Evolutionary conservation across 352 stramenopile species (phyloP), one percentile per base, ranked within the genome.

Genomic region (Phytophthora citrophthora): DNA sequence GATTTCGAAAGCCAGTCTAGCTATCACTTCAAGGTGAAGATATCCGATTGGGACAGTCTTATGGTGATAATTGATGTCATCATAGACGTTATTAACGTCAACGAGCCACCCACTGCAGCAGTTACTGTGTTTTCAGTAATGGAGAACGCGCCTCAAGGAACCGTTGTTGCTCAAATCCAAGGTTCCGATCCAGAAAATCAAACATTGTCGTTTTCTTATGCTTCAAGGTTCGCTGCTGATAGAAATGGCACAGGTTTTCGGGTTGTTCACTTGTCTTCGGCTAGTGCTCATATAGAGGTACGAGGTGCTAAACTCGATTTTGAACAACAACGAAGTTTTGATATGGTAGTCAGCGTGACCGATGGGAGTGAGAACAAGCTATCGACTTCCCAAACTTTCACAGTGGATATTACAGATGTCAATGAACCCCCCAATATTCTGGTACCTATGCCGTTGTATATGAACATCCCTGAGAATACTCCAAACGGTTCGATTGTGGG

Each of bases 171-270:
- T 12, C n/a, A 61, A 2, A 18, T 89, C 2, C 53, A 51, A 45
- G 77, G 70, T 2, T 73, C 61, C 13, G 80, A 89, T 52, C 77
- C 80, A 15, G 80, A 89, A 49, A 89, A 87, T 18, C 61, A 82
- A 23, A 82, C 72, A 1, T 49, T 86, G 0, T 54, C 49, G 12
- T 89, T 76, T 34, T 45, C 64, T 1, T 76, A 76, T 36, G 40
- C 40, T 1, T 79, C 74, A 3, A 73, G 46, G 4, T 72, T 83
- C 12, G 55, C 16, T 13, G 48, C 31, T 29, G 54, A 73, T 6
- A 34, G 18, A 5, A 63, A 76, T 11, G 56, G 12, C 15, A 68
- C 44, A 16, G 63, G 54, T 13, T 88, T 89, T 15, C 70, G 80
- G 31, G 39, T 87, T 24, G 53, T 87, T 1, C 44, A 70, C 18